Conservation (phyloP, 1,284 basidiomycete genomes). For the Trichosporon ovoides region DNA sequence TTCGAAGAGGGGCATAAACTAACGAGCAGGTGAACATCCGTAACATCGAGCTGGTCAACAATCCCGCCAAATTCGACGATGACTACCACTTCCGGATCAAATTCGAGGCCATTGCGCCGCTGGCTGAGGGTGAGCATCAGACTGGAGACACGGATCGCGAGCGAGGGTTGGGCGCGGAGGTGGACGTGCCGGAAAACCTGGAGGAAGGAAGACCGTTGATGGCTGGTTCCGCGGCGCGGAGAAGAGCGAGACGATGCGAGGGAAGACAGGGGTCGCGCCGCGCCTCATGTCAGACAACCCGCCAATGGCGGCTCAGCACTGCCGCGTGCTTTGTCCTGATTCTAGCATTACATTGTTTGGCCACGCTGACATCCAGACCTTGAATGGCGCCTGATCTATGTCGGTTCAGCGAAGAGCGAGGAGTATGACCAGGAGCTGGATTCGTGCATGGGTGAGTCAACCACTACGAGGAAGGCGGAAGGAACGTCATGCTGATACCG, state of each 20-base stretch:
- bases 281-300: neutral
- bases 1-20: neutral
- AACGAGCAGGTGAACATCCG: constrained; percentile 49
- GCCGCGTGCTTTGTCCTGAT: neutral
- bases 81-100: constrained; percentile 92
- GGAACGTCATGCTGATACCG: neutral
- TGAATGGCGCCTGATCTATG: constrained; percentile 96
- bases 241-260: neutral
- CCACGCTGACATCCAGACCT: constrained; percentile 59
- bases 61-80: constrained; percentile 85
- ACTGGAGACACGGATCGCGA: no score
- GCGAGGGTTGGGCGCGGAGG: neutral
- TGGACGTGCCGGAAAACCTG: neutral
- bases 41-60: constrained; percentile 72
- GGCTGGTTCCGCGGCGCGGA: neutral
- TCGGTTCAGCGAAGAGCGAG: constrained; percentile 86
- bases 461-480: neutral
- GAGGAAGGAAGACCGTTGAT: neutral
- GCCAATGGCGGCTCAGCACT: neutral
- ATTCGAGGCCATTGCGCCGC: constrained; percentile 91
- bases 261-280: neutral
- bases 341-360: neutral
- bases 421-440: constrained; percentile 94
- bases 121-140: constrained; percentile 68
- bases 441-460: constrained; percentile 66